Conservation (phyloP, 1,284 basidiomycete genomes). For the Marasmius sp. region DNA sequence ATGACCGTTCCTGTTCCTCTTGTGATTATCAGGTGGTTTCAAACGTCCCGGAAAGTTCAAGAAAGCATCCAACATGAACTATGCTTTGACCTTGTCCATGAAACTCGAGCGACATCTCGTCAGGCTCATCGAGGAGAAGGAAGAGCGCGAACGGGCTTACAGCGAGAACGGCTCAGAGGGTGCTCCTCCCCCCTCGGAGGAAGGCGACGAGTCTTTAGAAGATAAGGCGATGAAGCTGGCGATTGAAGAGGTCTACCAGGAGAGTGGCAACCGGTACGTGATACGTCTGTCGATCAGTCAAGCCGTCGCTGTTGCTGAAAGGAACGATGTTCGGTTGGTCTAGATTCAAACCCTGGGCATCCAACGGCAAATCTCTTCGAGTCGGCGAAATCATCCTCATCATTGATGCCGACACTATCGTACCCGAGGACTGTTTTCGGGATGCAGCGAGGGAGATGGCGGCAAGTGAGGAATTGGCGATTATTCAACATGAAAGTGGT, state of each 20-base stretch:
- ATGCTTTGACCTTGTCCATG: constrained; percentile 72
- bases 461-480: constrained; percentile 60
- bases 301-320: neutral
- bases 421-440: constrained; percentile 83
- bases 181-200: neutral
- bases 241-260: constrained; percentile 64
- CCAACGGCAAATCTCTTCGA: constrained; percentile 56
- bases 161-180: neutral
- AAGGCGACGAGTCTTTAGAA: constrained; percentile 43
- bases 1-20: too few relatives aligned
- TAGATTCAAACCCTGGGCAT: constrained; percentile 63
- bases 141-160: constrained; percentile 22
- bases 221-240: constrained; percentile 65
- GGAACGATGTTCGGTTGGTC: constrained; percentile 1
- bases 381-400: constrained; percentile 69
- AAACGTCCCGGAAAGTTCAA: constrained; percentile 86
- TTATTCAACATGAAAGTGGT: constrained; percentile 83
- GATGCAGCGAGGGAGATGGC: constrained; percentile 80
- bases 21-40: constrained; percentile 50
- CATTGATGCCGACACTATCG: constrained; percentile 81
- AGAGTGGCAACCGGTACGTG: constrained; percentile 34
- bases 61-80: constrained; percentile 85
- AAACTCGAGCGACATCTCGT: constrained; percentile 73
- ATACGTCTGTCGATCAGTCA: neutral
- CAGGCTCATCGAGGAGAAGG: constrained; percentile 43